Base-by-base conservation (phyloP, 352 stramenopile genomes). In the Phytopythium litorale region DNA sequence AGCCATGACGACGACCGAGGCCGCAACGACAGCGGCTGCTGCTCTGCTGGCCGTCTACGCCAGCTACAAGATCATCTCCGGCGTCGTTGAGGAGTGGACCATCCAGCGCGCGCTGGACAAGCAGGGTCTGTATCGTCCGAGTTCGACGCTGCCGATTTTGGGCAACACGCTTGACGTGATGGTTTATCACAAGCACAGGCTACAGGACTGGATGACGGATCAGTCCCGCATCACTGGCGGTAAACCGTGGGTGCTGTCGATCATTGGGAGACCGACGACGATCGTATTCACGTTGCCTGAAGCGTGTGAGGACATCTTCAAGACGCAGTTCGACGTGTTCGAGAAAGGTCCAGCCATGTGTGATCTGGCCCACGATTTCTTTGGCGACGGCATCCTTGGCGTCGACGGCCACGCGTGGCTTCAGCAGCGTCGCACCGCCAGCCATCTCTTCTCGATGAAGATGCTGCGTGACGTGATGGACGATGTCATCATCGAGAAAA, bases 261-360 rank as follows among this genome's bases (percentile, higher is more conserved):
- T 74, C n/a, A n/a, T 81, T 13, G 72, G 75, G n/a, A 57, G 68
- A 21, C 73, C 73, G 3, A 56, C 70, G n/a, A 63, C 62, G 8
- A 49, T 81, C 12, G 68, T 81, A 38, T 33, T 80, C n/a, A 68
- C 50, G 7, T 78, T 67, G 12, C 67, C 63, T 13, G 56, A 73
- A 28, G 62, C 56, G 5, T 67, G 78, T 35, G 73, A 81, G 40
- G 75, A 81, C 49, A 64, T 81, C 18, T 64, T 66, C 50, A 78
- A 80, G 56, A 78, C 68, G 3, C 73, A 90, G 38, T 92, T 92
- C 59, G 72, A 86, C 38, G 85, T 76, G 30, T 94, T 91, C 46
- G 67, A 71, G 33, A 87, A 87, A 42, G 82, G 82, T 19, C 56
- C 65, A 19, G 69, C 67, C 13, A 43, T 84, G 16, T 33, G 37